Base-by-base conservation (phyloP, 2,329 filamentous ascomycete species). In the Claviceps sp. region DNA sequence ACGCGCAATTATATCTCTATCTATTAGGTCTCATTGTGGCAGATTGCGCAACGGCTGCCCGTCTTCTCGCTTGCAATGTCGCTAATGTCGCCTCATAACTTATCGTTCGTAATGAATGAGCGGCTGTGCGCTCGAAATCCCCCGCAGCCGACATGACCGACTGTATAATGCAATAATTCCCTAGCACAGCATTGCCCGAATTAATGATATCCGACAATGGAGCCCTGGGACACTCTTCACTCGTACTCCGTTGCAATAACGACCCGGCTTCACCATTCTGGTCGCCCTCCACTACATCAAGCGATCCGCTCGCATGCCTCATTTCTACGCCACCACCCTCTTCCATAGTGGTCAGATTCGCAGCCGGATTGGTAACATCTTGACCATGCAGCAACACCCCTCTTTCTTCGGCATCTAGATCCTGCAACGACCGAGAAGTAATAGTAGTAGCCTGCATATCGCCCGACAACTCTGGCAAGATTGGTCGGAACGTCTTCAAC, bases 391-490 rank as follows among this genome's bases (percentile, higher is more conserved):
- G 39, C 42, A 69, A 60, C 7, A 77, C 66, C 2, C 76, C 78
- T 14, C 77, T 71, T 60, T 82, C 78, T 56, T 80, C 78, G 1
- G 74, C 72, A 56, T 81, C 78, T 50, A 76, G 62, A 55, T 79
- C 75, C 58, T 80, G 76, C 47, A 65, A 50, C 7, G 64, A 65
- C 7, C 64, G 64, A 14, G 54, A 57, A 37, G 58, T 51, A 22
- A 8, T 22, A 14, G 17, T 11, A 14, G 43, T 23, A 45, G 55
- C 52, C 43, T 54, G 46, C n/a, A 58, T 46, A 29, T 65, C 64
- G 37, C 57, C 59, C 11, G 57, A 57, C 29, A 61, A 45, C n/a
- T 63, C 61, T 1, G 61, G 63, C 17, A 64, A 54, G 50, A 68
- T 57, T 26, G 64, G 60, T 40, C 62, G 58, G 57, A 69, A 68